A percentile compares a stretch with the other conserved stretches of the same genome.
Evolutionary conservation across 2,329 filamentous ascomycete genomes (phyloP).

Genomic region (Ciborinia camelliae): DNA sequence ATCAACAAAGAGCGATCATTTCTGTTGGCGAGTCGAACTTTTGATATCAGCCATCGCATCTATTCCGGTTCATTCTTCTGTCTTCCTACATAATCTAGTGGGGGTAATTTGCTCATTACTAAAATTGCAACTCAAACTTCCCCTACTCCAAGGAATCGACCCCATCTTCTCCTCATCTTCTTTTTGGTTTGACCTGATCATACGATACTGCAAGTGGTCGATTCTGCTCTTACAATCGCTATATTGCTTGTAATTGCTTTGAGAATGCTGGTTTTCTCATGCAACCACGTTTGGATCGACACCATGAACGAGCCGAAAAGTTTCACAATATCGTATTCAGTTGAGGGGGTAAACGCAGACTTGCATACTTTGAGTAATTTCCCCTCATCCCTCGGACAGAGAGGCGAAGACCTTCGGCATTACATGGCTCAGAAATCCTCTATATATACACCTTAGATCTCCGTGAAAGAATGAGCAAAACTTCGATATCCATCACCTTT

Average conservation of each 20-base stretch:
- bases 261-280: not conserved
- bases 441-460: conserved; percentile 9
- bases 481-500: not conserved
- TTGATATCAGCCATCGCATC: not conserved
- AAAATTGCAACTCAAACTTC: not conserved
- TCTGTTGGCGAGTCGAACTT: conserved; percentile 8
- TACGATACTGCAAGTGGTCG: conserved; percentile 2
- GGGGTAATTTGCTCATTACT: not conserved
- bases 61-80: not conserved
- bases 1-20: not conserved
- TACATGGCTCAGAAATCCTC: not conserved
- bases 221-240: not conserved
- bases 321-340: not conserved
- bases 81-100: not conserved
- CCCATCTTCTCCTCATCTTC: conserved; percentile 2
- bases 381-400: not conserved
- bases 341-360: not conserved
- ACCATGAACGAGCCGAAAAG: not conserved
- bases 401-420: not conserved
- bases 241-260: not conserved
- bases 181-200: not conserved
- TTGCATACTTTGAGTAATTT: not conserved
- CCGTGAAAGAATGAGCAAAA: not conserved
- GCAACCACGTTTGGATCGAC: not conserved
- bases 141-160: not conserved